Base-by-base conservation (phyloP, 768 basidiomycete species). In the Boletus vermiculosoides region DNA sequence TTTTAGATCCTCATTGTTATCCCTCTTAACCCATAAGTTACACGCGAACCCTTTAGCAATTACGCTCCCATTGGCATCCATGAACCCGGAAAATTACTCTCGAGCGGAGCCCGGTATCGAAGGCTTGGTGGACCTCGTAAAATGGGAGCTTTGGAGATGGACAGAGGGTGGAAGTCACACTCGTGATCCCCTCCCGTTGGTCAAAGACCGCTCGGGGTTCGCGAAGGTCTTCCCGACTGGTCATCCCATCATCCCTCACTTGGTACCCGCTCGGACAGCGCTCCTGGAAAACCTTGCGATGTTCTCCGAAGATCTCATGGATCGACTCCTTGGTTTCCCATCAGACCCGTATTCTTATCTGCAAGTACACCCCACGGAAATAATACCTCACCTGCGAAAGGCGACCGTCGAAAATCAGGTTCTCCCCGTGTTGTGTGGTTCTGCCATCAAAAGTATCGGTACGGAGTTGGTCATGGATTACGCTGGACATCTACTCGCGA, bases 111-210 rank as follows among this genome's bases (percentile, higher is more conserved):
- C 92, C 9, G 92, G 92, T 1, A 81, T 94, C n/a, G 80, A 86
- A 66, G 92, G 92, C 3, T 68, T 94, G 20, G 84, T 94, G 1
- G 92, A 94, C 68, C 78, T 94, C 18, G 82, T 93, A 34, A 85
- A 85, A 59, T 94, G 92, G 90, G 83, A 88, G 56, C 70, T 92
- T 46, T 94, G 88, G 88, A 84, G 79, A 69, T 93, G 87, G 85
- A 72, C 81, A 47, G 64, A 75, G 16, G 77, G 80, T 40, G 84
- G 83, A n/a, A 59, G 74, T 8, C 69, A 73, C 31, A 73, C 75
- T 11, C 65, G 76, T 37, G 69, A 72, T 45, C 58, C 75, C 3
- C 80, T 94, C 22, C 87, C 90, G 9, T 73, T 74, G 16, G 76
- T 76, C 36, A 71, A 74, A 28, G 75, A 82, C 16, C 75, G 75